Base-by-base conservation (phyloP, 768 basidiomycete species). In the Pisolithus tinctorius region DNA sequence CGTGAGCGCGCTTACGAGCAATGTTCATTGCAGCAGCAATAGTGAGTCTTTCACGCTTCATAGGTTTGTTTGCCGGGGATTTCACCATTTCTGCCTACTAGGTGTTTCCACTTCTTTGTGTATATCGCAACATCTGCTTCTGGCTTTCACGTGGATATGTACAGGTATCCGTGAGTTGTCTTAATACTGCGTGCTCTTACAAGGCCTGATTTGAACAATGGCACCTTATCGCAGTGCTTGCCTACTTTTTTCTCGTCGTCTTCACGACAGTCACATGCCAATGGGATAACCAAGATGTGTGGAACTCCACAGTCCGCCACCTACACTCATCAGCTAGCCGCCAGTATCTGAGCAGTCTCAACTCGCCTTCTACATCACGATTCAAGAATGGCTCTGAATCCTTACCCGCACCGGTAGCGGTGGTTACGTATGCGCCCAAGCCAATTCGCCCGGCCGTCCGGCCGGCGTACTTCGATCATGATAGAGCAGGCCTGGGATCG, bases 81-180 rank as follows among this genome's bases (percentile, higher is more conserved):
- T 9, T n/a, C 47, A 53, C 57, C 31, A 59, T 46, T 11, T 34
- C 26, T 16, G 3, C 2, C 13, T 6, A 34, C 11, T 27, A 60
- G 50, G 9, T 34, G 52, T 17, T 2, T 6, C 23, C 14, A 3
- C 52, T 45, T 34, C 25, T 8, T 11, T 40, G 4, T 89, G 86
- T 60, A 64, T 67, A 5, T 86, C 86, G 8, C 72, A 74, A 20
- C 71, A 66, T 42, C 71, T 83, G 27, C 68, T 88, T 27, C 67
- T 81, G 54, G 81, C 75, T 3, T 84, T 86, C 58, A 72, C 79
- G 47, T 86, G 83, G 84, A 66, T 71, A 39, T 74, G 67, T 57
- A 66, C 74, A 26, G 48, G 65, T 42, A 62, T 64, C 31, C 60
- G 79, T 81, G 50, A 50, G 77, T 72, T 16, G 34, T 26, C 45